Conservation (phyloP, 2,329 filamentous ascomycete genomes). For the Neofusicoccum sp. region DNA sequence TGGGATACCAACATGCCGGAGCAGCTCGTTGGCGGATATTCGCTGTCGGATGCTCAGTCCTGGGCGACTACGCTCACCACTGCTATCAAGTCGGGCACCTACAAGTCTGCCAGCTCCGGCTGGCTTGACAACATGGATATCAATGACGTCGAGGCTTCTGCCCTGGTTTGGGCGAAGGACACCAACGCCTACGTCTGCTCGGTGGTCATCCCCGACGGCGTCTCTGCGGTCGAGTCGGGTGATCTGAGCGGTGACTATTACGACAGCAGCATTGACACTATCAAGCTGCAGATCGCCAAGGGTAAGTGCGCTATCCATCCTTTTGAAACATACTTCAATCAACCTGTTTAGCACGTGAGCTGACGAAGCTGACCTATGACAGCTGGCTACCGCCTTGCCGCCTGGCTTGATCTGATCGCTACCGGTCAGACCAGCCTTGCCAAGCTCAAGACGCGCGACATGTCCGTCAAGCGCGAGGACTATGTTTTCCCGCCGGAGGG, state of each 20-base stretch:
- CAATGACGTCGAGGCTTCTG: conserved; percentile 37
- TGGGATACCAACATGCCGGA: conserved; percentile 47
- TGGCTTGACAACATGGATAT: conserved; percentile 45
- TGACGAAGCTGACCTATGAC: too few species aligned
- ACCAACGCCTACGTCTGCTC: conserved; percentile 48
- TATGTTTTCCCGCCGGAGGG: conserved; percentile 14
- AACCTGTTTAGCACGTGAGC: too few species aligned
- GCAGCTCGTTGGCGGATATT: conserved; percentile 44
- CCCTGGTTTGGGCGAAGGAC: conserved; percentile 47
- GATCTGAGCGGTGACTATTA: conserved; percentile 44
- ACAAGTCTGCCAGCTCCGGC: conserved; percentile 24
- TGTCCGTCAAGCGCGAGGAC: neutral
- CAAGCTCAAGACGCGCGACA: conserved; percentile 4
- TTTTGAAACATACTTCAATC: neutral
- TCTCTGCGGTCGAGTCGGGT: conserved; percentile 36
- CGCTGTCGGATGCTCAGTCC: conserved; percentile 38
- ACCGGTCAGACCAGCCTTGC: conserved; percentile 23
- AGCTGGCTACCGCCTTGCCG: conserved; percentile 40
- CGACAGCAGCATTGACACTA: conserved; percentile 39
- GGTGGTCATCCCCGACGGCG: conserved; percentile 44
- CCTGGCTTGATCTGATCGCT: conserved; percentile 40
- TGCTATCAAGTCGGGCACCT: conserved; percentile 44
- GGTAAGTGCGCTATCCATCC: conserved; percentile 28
- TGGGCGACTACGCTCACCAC: conserved; percentile 43
- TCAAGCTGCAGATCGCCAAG: conserved; percentile 49